Percentiles rank a stretch among this genome's conserved stretches.
These are phyloP conservation scores for Podospora comata DNA, from an alignment of 495 filamentous ascomycete species.

Conservation along the genomic window DNA sequence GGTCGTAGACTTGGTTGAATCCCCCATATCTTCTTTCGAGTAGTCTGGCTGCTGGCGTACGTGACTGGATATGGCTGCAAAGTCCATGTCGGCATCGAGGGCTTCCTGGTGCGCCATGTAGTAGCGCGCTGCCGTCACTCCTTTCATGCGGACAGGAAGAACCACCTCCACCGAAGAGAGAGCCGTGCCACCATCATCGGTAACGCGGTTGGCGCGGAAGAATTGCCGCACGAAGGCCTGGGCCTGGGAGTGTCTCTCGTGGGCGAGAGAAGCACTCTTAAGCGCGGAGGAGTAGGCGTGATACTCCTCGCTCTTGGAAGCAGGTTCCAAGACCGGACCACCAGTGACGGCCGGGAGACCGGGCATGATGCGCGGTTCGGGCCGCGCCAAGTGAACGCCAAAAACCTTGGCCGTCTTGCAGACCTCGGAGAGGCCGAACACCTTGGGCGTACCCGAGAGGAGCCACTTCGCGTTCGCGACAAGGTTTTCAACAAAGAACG, in stretches of 20 bases:
- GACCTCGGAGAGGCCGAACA: slow-evolving; percentile 57
- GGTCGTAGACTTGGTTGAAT: background rate
- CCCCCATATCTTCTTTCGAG: background rate
- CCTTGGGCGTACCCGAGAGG: slow-evolving; percentile 62
- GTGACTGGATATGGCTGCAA: slow-evolving; percentile 11
- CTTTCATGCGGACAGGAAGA: slow-evolving; percentile 8
- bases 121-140: slow-evolving; percentile 11
- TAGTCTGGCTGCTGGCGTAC: slow-evolving; percentile 5
- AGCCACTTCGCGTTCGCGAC: slow-evolving; percentile 59
- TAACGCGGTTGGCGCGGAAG: slow-evolving; percentile 34
- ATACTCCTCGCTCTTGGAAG: slow-evolving; percentile 33
- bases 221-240: slow-evolving; percentile 31
- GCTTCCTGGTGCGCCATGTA: slow-evolving; percentile 16
- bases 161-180: slow-evolving; percentile 14
- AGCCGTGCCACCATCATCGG: slow-evolving; percentile 12
- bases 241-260: slow-evolving; percentile 33
- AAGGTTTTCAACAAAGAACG: slow-evolving; percentile 37
- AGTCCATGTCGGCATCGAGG: slow-evolving; percentile 17
- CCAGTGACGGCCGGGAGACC: slow-evolving; percentile 35
- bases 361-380: slow-evolving; percentile 31
- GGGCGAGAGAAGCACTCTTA: slow-evolving; percentile 29
- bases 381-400: slow-evolving; percentile 46
- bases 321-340: slow-evolving; percentile 28
- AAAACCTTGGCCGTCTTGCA: slow-evolving; percentile 56
- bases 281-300: slow-evolving; percentile 25